A percentile compares a stretch with the other conserved stretches of the same genome.
Evolutionary conservation across 257 asterid genomes (phyloP).

Genomic region (Solanum corneliomulleri): DNA sequence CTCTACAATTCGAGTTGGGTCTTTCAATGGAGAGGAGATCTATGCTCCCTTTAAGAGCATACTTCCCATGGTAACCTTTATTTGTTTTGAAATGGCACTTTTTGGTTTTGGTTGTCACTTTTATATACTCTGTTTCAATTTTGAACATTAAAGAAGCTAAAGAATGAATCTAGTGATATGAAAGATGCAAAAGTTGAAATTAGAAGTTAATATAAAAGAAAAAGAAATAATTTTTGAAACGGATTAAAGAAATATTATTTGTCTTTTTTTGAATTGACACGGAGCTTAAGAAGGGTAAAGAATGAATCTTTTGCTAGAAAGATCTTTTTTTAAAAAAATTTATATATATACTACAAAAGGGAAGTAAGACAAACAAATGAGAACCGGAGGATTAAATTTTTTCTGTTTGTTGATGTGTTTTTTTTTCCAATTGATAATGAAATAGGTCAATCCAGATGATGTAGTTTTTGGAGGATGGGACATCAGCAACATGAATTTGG

Average conservation of each 20-base stretch:
- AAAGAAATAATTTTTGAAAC: too few species aligned
- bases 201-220: too few species aligned
- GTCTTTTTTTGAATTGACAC: background rate
- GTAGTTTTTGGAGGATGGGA: slow-evolving; percentile 99
- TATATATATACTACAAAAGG: background rate
- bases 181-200: too few species aligned
- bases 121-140: background rate
- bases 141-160: background rate
- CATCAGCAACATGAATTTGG: slow-evolving; percentile 87
- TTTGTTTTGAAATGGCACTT: background rate
- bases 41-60: slow-evolving; percentile 95
- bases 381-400: background rate
- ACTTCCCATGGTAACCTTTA: slow-evolving; percentile 72
- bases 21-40: slow-evolving; percentile 93
- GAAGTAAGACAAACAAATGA: background rate
- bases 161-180: background rate
- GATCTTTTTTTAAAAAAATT: background rate
- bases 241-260: too few species aligned
- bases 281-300: background rate
- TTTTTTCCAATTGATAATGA: background rate
- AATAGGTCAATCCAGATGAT: slow-evolving; percentile 87
- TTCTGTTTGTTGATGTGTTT: background rate
- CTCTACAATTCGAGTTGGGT: slow-evolving; percentile 81
- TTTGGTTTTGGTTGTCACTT: background rate
- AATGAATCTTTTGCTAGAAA: background rate